Evolutionary conservation across 331 rosid genomes (phyloP), one percentile per base, ranked within the genome.

Genomic region (Rhamnella rubrinervis): DNA sequence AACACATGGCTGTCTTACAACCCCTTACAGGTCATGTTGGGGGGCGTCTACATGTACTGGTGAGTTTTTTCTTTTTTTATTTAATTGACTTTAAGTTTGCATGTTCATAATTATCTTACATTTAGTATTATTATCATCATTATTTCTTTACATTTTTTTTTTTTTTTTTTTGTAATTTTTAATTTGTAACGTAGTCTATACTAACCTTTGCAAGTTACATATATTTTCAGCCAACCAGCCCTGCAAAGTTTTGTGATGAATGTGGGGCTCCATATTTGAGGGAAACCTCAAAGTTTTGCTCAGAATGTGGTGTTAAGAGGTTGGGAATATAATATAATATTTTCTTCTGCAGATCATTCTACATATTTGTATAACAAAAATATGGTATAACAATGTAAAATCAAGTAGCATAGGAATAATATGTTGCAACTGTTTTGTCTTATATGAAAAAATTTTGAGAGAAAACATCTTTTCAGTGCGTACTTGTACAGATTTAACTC

Each of bases 281-380:
- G 88, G 97, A 93, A 80, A 85, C 96, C 35, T 93, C 98, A 0
- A 93, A 89, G 74, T 93, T 89, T 82, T 93, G 98, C 88, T 87
- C 96, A 0, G 95, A 88, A 68, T 93, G 98, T 31, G 97, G 98
- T 64, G 86, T 85, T 11, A 91, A 93, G 92, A 80, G 98, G 71
- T 73, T 91, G 72, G 96, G 96, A 63, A 85, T 71, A 60, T 92
- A 77, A 82, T 38, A 56, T 57, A 19, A n/a, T 31, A 3, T 31
- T 31, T 31, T 31, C 35, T 31, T 31, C 35, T 31, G 35, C 35
- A 31, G 35, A 31, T 31, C 35, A 31, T 31, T 31, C 35, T 31
- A 31, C 35, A 31, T 31, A 31, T 31, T 31, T 31, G 35, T 31
- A 31, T 31, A 31, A 31, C 6, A 31, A 31, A 31, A 31, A 31